Base-by-base conservation (phyloP, 2,329 filamentous ascomycete genomes). In the Scorias spongiosa region DNA sequence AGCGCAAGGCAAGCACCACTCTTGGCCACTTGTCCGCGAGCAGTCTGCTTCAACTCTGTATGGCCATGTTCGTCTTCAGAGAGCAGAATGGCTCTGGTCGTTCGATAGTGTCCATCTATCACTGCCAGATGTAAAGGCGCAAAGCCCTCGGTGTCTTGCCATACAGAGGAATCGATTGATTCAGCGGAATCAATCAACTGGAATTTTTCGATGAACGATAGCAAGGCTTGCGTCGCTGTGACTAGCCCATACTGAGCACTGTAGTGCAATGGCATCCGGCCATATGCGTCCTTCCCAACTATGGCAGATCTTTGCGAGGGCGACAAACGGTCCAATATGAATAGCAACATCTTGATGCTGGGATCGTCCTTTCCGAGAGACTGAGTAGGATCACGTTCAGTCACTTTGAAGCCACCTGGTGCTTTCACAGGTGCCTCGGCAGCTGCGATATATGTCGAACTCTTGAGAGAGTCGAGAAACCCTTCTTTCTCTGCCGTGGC, bases 221-320 rank as follows among this genome's bases (percentile, higher is more conserved):
- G 88, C 51, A 96, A 75, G 18, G 88, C 72, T 57, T 93, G 75
- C 57, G 86, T 94, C 9, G 95, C 80, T n/a, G 86, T 76, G 2
- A 91, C 84, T 54, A 95, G 87, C 2, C 91, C 91, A 58, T 93
- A 94, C 59, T 96, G 87, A 0, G 91, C 89, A 2, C 87, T 87
- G 58, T 95, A 95, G 60, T 96, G 89, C 10, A 96, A 70, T 1
- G 89, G 87, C 11, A 89, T 73, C 4, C 89, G 81, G 2, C 86
- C 88, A 47, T 89, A 83, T 0, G 78, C 72, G 63, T 96, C 89
- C 46, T 74, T 78, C 10, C 75, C 74, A 41, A 74, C 68, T 10
- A 96, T 67, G 0, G 81, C 81, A 10, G 60, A 51, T 10, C 80
- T 76, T 52, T 96, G 89, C 9, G 74, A 66, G 0, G 74, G 70